A percentile compares a stretch with the other conserved stretches of the same genome.
phyloP scores from a whole-genome alignment of 768 basidiomycete species.

The Tulasnella sp. region DNA sequence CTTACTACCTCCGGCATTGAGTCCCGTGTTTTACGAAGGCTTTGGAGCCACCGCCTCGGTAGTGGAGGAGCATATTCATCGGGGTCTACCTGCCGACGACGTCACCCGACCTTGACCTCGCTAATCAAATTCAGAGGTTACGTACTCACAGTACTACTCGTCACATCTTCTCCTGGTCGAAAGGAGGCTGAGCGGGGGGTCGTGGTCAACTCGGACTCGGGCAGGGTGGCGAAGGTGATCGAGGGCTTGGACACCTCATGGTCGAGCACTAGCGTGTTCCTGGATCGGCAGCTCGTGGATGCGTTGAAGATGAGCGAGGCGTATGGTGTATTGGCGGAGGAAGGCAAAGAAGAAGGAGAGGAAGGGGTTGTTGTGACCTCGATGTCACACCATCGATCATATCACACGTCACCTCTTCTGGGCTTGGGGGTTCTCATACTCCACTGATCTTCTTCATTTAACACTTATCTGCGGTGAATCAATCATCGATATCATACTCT shows the following conservation, averaged over 20 bases:
- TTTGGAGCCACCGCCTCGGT: too few relatives aligned
- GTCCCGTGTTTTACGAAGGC: too few relatives aligned
- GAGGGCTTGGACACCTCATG: too few relatives aligned
- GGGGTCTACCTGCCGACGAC: too few relatives aligned
- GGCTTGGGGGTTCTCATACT: too few relatives aligned
- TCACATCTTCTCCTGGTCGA: neutral
- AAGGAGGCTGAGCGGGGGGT: neutral
- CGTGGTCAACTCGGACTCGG: neutral
- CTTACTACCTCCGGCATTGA: too few relatives aligned
- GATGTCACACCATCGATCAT: neutral
- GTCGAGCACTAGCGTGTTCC: neutral
- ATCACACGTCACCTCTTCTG: neutral
- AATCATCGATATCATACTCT: too few relatives aligned
- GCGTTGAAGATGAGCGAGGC: conserved; percentile 11
- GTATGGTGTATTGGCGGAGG: conserved; percentile 5
- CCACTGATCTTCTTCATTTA: neutral
- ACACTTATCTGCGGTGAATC: too few relatives aligned
- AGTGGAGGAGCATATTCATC: too few relatives aligned
- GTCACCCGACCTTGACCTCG: neutral
- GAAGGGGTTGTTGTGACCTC: too few relatives aligned
- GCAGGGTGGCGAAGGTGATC: too few relatives aligned
- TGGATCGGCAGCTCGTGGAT: conserved; percentile 10
- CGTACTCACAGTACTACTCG: neutral
- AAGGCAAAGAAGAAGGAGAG: neutral
- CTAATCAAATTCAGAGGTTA: neutral